These are phyloP conservation scores for Kwoniella dejecticola DNA, from an alignment of 768 basidiomycete genomes.

Conservation along the genomic window DNA sequence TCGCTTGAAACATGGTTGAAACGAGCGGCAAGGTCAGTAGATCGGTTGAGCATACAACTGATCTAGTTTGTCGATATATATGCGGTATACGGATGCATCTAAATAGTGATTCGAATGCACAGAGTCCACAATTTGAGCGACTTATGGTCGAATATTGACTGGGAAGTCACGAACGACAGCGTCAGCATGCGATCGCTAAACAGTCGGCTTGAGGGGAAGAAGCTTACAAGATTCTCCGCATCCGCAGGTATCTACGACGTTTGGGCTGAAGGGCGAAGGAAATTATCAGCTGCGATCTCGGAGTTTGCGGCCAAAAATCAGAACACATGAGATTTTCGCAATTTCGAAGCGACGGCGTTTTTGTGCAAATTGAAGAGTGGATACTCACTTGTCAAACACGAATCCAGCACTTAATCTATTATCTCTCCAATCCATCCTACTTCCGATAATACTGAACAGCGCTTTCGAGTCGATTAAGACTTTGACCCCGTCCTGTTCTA, in stretches of 20 bases:
- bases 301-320: not conserved
- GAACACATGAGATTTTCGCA: not conserved
- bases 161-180: no score
- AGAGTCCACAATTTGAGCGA: no score
- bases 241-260: conserved; percentile 49
- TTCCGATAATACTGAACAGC: conserved; percentile 95
- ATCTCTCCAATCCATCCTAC: conserved; percentile 99
- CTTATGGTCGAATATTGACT: no score
- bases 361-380: not conserved
- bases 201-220: no score
- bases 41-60: no score
- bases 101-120: no score
- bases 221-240: conserved; percentile 52
- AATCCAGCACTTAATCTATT: conserved; percentile 68
- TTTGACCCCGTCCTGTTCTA: conserved; percentile 89
- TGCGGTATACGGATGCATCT: no score
- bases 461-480: conserved; percentile 97
- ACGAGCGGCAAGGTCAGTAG: no score
- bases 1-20: no score
- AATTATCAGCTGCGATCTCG: not conserved
- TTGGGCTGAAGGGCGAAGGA: conserved; percentile 30
- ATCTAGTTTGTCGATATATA: no score
- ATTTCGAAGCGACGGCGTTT: not conserved
- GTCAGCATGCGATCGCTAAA: no score
- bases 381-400: conserved; percentile 50